Base-by-base conservation (phyloP, 1,284 basidiomycete genomes). In the Sporisorium iseilematis-ciliati region DNA sequence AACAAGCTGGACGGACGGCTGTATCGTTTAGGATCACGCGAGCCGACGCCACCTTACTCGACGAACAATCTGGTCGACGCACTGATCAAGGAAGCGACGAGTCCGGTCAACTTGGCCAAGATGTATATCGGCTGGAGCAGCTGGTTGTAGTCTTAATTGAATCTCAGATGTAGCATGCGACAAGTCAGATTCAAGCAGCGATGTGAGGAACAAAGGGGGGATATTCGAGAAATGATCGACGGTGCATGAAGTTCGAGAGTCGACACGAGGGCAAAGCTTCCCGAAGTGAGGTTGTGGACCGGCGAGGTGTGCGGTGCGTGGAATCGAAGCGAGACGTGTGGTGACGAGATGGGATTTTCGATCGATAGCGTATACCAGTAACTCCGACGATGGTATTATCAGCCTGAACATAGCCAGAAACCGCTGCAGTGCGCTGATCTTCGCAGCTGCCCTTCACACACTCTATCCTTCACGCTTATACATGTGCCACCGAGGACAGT, bases 1-100 rank as follows among this genome's bases (percentile, higher is more conserved):
- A 65, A 78, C 63, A 85, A 85, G 66, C 72, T 85, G 12, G 79
- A 81, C 49, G 83, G 83, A 31, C 57, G 74, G 16, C 53, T 80
- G 31, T 78, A 75, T 43, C 72, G 73, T 25, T 67, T 77, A 8
- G 79, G 77, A 53, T 56, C 65, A 40, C 64, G 73, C 33, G 66
- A 67, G 12, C 57, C 58, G 48, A 75, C 59, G 59, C 79, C 75
- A 58, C 68, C 80, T n/a, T 61, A 79, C 51, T 67, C 81, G 29
- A 84, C 81, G 33, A 82, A 79, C 59, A 82, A 83, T 29, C 67
- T 83, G 42, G 83, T 85, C 25, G 82, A 85, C 49, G 74, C 78
- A 45, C 77, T 85, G 40, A 83, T 84, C 52, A 77, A 83, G 41
- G 83, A 85, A 29, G 83, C 83, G 14, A 82, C 79, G 3, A 80